Base-by-base conservation (phyloP, 805 yeast species). In the Suhomyces sp. region DNA sequence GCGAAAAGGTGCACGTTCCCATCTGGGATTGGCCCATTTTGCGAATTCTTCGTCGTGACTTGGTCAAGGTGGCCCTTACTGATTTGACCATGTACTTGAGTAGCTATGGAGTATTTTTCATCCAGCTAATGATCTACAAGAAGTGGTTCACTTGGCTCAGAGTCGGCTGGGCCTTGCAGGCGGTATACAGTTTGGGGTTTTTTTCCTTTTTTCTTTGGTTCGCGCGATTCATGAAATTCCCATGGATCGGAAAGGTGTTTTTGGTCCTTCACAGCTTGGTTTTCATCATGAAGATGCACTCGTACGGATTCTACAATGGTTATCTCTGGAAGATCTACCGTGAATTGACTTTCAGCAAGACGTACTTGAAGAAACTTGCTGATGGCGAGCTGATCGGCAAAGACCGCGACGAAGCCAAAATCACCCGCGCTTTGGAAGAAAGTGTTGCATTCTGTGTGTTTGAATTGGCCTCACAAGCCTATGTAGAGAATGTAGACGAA, bases 191-290 rank as follows among this genome's bases (percentile, higher is more conserved):
- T 62, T 47, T 83, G 5, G 51, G 57, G 0, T 86, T 79, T 60
- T 63, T 89, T 9, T 49, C 68, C 8, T 77, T 79, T 50, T 68
- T 73, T 56, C 73, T 82, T 62, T 68, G 74, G 57, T 75, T 82
- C 61, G 82, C 94, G 3, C 45, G 52, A 5, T 64, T 64, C 46
- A 67, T 73, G 64, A 72, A 77, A 40, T 87, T 80, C 60, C 90
- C 96, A 10, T 94, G 99, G 99, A 87, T 92, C 47, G 96, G 90
- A 1, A 84, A 85, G 62, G 92, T 92, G 43, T 94, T 89, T 61
- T 70, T 94, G 55, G 80, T 89, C 53, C 73, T 94, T 48, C 99
- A 94, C 65, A 82, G 91, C 9, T 74, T 90, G 46, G 98, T 94
- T 1, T 74, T 91, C 57, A 65, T 96, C 59, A 94, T 94, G 99